These are phyloP conservation scores for Penicillium sp. DNA, from an alignment of 2,329 filamentous ascomycete species.

Conservation along the genomic window DNA sequence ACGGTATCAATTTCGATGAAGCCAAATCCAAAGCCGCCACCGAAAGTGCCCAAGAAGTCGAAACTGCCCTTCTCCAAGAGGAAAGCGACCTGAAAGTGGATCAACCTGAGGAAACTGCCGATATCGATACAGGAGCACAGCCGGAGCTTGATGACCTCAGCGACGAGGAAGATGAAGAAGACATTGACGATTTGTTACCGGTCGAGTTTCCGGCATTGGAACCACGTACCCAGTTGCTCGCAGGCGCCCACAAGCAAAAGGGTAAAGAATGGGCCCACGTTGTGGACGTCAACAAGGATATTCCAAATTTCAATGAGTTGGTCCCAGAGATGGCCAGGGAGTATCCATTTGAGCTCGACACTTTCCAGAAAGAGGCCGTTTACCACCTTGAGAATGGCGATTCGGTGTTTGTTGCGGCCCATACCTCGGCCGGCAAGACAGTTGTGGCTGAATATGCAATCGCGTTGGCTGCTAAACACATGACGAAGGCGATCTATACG, in stretches of 20 bases:
- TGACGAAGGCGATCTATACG: slow-evolving; percentile 99
- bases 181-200: slow-evolving; percentile 78
- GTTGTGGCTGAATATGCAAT: slow-evolving; percentile 98
- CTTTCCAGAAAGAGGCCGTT: slow-evolving; percentile 95
- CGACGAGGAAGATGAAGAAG: slow-evolving; percentile 39
- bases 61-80: slow-evolving; percentile 50
- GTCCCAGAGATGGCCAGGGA: slow-evolving; percentile 93
- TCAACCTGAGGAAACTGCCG: slow-evolving; percentile 41
- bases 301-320: slow-evolving; percentile 85
- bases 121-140: slow-evolving; percentile 27
- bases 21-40: slow-evolving; percentile 47
- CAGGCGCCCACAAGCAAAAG: slow-evolving; percentile 62
- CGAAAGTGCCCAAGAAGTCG: slow-evolving; percentile 60
- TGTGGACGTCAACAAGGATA: slow-evolving; percentile 87
- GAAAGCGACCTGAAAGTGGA: slow-evolving; percentile 40
- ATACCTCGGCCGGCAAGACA: slow-evolving; percentile 95
- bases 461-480: slow-evolving; percentile 89
- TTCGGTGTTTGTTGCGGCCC: slow-evolving; percentile 93
- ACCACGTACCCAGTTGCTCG: slow-evolving; percentile 66
- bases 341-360: slow-evolving; percentile 95
- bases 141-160: slow-evolving; percentile 23
- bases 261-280: slow-evolving; percentile 95
- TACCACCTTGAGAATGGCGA: slow-evolving; percentile 95
- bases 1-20: slow-evolving; percentile 65
- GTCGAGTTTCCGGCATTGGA: slow-evolving; percentile 88